Conservation (phyloP, 2,329 filamentous ascomycete genomes). For the Monosporascus sp. region DNA sequence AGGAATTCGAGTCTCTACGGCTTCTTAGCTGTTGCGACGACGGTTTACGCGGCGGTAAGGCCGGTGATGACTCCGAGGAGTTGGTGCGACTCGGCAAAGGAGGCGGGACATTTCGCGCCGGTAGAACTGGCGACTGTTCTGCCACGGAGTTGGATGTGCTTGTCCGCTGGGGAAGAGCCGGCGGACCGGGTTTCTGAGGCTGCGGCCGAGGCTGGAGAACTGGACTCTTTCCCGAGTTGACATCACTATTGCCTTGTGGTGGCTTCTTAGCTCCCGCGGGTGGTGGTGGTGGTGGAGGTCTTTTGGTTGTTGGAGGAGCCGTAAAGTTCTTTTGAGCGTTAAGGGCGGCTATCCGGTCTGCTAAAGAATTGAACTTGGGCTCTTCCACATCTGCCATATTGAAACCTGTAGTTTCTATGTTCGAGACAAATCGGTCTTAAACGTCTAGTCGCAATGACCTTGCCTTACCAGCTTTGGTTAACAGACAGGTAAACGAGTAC, state of each 20-base stretch:
- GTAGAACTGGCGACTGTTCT: conserved; percentile 20
- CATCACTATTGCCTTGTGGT: conserved; percentile 1
- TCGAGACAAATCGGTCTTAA: background rate
- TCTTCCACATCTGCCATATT: conserved; percentile 57
- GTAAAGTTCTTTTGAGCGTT: conserved; percentile 57
- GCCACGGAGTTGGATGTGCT: conserved; percentile 22
- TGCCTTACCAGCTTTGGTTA: too few species aligned
- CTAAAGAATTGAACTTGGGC: conserved; percentile 54
- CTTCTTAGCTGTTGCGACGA: conserved; percentile 37
- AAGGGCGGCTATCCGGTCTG: conserved; percentile 59
- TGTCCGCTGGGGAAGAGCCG: conserved; percentile 32
- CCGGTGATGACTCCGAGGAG: conserved; percentile 35
- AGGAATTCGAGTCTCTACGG: conserved; percentile 52
- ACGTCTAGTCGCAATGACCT: too few species aligned
- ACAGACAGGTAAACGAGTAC: too few species aligned
- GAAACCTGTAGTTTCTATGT: background rate
- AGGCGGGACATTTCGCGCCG: conserved; percentile 26
- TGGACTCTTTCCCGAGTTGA: conserved; percentile 26
- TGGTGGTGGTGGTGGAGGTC: conserved; percentile 41
- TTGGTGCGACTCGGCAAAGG: conserved; percentile 33
- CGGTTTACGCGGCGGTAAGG: conserved; percentile 44
- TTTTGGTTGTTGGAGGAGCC: conserved; percentile 25
- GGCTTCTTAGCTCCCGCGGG: conserved; percentile 31
- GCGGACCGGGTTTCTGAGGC: conserved; percentile 27
- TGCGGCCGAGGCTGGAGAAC: conserved; percentile 32